Conservation (phyloP, 768 basidiomycete genomes). For the Pholiota molesta region DNA sequence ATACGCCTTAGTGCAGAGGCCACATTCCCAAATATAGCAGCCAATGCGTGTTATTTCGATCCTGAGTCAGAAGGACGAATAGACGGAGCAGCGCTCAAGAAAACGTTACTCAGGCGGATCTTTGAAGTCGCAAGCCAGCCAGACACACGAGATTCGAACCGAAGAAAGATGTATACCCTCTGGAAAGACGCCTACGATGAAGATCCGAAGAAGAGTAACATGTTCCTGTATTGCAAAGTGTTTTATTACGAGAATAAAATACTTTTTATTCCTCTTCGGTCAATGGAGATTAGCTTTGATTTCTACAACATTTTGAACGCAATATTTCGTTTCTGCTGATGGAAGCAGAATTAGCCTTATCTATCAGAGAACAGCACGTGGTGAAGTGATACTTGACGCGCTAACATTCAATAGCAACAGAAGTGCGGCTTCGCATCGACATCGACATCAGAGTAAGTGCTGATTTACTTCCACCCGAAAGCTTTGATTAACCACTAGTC, state of each 20-base stretch:
- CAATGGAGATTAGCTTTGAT: constrained; percentile 15
- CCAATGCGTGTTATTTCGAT: constrained; percentile 55
- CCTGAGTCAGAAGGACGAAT: constrained; percentile 42
- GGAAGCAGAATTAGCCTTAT: not conserved
- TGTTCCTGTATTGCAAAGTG: constrained; percentile 1
- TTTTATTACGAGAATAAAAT: not conserved
- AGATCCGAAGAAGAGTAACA: constrained; percentile 28
- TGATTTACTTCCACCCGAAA: no score
- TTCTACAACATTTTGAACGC: no score
- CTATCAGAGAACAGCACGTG: no score
- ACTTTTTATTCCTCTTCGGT: constrained; percentile 9
- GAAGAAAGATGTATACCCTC: constrained; percentile 80
- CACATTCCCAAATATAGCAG: constrained; percentile 46
- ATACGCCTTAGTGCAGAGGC: constrained; percentile 38
- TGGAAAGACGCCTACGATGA: constrained; percentile 70
- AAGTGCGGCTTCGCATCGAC: no score
- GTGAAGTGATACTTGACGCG: no score
- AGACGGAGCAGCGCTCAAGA: constrained; percentile 43
- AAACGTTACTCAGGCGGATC: constrained; percentile 58
- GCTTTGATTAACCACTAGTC: no score
- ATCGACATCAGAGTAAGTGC: no score
- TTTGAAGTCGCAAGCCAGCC: constrained; percentile 77
- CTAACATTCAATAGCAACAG: no score
- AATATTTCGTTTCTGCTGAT: no score
- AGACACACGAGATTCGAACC: constrained; percentile 76